phyloP scores from a whole-genome alignment of 495 filamentous ascomycete genomes.

The Aspergillus kassunensis region DNA sequence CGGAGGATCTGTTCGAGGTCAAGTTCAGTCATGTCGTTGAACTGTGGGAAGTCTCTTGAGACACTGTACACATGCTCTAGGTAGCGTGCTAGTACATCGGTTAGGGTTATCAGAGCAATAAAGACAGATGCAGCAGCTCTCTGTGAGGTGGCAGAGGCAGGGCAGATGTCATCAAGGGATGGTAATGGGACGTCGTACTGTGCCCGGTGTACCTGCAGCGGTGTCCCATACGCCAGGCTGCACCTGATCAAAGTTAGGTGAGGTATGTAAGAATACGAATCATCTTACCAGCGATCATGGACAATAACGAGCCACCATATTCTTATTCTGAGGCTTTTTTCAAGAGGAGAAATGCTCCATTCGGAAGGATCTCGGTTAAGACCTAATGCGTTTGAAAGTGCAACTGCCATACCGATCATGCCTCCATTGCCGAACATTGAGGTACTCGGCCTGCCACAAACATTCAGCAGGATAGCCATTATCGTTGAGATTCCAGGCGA shows the following conservation, averaged over 20 bases:
- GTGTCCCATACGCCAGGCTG: conserved; percentile 36
- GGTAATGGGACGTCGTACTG: conserved; percentile 42
- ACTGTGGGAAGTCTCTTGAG: conserved; percentile 5
- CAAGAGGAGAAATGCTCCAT: conserved; percentile 32
- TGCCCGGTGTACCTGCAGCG: conserved; percentile 25
- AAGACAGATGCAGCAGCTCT: conserved; percentile 26
- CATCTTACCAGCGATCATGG: conserved; percentile 35
- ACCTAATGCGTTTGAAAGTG: conserved; percentile 33
- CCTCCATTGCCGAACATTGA: conserved; percentile 36
- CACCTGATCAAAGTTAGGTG: conserved; percentile 20
- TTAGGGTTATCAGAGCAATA: conserved; percentile 34
- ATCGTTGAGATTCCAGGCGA: conserved; percentile 34
- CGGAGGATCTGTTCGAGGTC: conserved; percentile 22
- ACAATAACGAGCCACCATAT: conserved; percentile 41
- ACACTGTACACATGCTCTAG: conserved; percentile 35
- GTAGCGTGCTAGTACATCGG: conserved; percentile 34
- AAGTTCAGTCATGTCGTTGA: background rate
- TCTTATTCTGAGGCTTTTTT: conserved; percentile 28
- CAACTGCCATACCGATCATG: conserved; percentile 30
- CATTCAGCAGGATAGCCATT: conserved; percentile 30
- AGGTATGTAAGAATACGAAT: background rate
- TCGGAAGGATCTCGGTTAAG: conserved; percentile 30
- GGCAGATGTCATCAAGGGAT: conserved; percentile 19
- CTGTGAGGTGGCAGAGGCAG: conserved; percentile 1
- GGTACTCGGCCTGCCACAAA: conserved; percentile 33